phyloP scores from a whole-genome alignment of 75 land plant genomes.

The Sequoiadendron giganteum region DNA sequence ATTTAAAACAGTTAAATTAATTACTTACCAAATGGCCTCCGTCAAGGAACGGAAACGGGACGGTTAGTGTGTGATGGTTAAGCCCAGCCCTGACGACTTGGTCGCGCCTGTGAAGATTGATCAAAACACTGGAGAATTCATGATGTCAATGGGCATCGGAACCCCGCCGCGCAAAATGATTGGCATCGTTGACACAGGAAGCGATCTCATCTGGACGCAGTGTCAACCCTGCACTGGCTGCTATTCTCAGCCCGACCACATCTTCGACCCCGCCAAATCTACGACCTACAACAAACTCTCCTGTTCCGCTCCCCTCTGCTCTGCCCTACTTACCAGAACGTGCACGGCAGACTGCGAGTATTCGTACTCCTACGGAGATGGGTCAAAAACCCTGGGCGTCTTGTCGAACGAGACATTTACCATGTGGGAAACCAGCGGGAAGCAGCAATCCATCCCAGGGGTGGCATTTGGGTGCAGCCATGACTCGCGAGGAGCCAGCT shows the following conservation, averaged over 20 bases:
- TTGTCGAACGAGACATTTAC: conserved; percentile 24
- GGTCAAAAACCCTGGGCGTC: conserved; percentile 18
- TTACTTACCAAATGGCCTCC: too few relatives aligned
- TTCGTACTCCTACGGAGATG: conserved; percentile 24
- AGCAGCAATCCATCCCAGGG: not conserved
- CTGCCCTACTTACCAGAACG: not conserved
- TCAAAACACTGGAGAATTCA: conserved; percentile 32
- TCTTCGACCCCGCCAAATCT: conserved; percentile 39
- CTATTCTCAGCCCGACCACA: conserved; percentile 33
- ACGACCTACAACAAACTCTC: conserved; percentile 39
- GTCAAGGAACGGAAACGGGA: too few relatives aligned
- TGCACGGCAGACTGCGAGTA: conserved; percentile 12
- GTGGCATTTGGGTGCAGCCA: conserved; percentile 36
- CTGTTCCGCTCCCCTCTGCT: conserved; percentile 27
- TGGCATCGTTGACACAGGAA: conserved; percentile 63
- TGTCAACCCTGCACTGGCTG: conserved; percentile 54
- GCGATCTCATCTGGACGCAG: conserved; percentile 69
- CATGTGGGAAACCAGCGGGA: conserved; percentile 4
- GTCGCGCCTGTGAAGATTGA: conserved; percentile 4
- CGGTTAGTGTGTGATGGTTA: too few relatives aligned
- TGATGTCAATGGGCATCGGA: conserved; percentile 50
- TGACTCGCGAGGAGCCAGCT: not conserved
- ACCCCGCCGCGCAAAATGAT: conserved; percentile 41
- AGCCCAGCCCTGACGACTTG: not conserved
- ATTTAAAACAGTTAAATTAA: too few relatives aligned